phyloP scores from a whole-genome alignment of 805 yeast genomes.

The Ogataea philodendri region DNA sequence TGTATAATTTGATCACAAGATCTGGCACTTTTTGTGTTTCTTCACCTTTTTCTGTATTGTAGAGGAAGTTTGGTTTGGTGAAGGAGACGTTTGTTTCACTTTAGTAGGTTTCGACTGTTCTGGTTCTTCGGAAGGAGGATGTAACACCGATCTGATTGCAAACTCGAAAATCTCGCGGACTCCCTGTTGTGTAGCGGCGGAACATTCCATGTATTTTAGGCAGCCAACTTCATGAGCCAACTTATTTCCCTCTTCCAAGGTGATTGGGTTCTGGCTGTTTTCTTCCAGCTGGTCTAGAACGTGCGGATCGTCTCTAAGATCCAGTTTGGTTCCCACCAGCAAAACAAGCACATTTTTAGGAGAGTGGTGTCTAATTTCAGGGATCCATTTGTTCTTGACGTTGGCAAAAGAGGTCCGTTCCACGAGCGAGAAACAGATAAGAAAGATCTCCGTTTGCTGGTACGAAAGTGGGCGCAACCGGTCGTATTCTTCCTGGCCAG shows the following conservation, averaged over 20 bases:
- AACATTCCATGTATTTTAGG: conserved; percentile 77
- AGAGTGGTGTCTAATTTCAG: conserved; percentile 83
- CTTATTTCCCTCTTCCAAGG: conserved; percentile 58
- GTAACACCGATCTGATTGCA: conserved; percentile 70
- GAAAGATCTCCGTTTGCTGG: conserved; percentile 87
- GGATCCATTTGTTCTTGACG: conserved; percentile 79
- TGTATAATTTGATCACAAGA: no score
- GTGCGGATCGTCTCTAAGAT: conserved; percentile 78
- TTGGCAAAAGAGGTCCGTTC: conserved; percentile 79
- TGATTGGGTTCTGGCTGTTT: conserved; percentile 59
- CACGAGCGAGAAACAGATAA: conserved; percentile 81
- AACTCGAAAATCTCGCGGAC: conserved; percentile 81
- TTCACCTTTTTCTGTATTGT: conserved; percentile 30
- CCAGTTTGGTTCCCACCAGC: conserved; percentile 85
- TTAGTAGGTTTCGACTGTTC: conserved; percentile 4
- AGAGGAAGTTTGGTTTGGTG: conserved; percentile 5
- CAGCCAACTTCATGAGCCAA: conserved; percentile 73
- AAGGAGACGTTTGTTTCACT: conserved; percentile 1
- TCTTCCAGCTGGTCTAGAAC: conserved; percentile 67
- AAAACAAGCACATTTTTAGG: conserved; percentile 66
- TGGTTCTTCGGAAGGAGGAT: conserved; percentile 40
- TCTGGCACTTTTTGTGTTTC: conserved; percentile 49
- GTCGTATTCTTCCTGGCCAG: conserved; percentile 92
- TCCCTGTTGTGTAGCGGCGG: conserved; percentile 86
- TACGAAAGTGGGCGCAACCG: conserved; percentile 84